A percentile compares a stretch with the other conserved stretches of the same genome.
Conservation (phyloP, 1,284 basidiomycete species). For the Tylopilus orsonianus region DNA sequence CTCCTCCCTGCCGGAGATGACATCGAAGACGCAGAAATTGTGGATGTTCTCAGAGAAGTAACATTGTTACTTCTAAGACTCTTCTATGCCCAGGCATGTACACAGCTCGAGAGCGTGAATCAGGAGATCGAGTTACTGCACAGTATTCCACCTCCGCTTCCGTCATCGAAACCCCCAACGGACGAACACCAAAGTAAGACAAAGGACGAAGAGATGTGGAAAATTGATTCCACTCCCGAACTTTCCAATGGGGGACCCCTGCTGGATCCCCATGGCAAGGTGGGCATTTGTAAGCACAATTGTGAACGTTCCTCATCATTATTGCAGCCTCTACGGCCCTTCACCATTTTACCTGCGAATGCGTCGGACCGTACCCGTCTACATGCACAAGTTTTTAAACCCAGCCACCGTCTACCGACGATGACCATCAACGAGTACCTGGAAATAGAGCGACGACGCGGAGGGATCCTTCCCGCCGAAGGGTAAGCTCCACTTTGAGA, state of each 20-base stretch:
- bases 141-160: constrained; percentile 48
- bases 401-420: constrained; percentile 86
- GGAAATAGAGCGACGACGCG: constrained; percentile 78
- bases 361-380: constrained; percentile 67
- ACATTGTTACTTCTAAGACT: constrained; percentile 73
- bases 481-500: constrained; percentile 55
- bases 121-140: constrained; percentile 77
- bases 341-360: constrained; percentile 84
- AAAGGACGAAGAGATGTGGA: constrained; percentile 68
- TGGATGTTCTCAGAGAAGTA: constrained; percentile 65
- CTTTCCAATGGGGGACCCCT: constrained; percentile 62
- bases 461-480: constrained; percentile 86
- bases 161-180: constrained; percentile 34
- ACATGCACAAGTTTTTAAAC: constrained; percentile 81
- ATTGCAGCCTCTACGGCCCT: constrained; percentile 75
- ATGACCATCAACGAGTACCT: constrained; percentile 98
- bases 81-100: constrained; percentile 67
- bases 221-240: constrained; percentile 57
- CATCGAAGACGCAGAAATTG: constrained; percentile 58
- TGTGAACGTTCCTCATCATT: constrained; percentile 7
- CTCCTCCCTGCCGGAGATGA: constrained; percentile 49
- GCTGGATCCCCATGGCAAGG: constrained; percentile 75
- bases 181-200: constrained; percentile 40
- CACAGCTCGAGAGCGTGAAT: constrained; percentile 66
- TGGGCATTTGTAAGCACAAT: constrained; percentile 29